Conservation (phyloP, 805 yeast genomes). For the Candida methanosorbosa region DNA sequence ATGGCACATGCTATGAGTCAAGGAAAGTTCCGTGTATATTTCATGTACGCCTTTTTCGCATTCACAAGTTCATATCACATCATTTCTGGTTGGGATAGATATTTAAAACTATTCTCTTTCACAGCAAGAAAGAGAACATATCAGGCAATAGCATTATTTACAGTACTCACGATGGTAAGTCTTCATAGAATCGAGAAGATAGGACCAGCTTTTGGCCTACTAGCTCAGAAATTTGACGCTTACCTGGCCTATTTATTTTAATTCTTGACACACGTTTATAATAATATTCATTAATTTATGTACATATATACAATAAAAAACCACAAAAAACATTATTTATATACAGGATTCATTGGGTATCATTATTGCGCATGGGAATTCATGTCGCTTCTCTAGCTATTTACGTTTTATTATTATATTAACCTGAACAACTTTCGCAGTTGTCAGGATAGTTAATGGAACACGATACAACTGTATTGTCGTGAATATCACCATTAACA, state of each 20-base stretch:
- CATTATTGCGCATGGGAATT: not conserved
- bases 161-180: conserved; percentile 29
- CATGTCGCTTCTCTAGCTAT: too few relatives aligned
- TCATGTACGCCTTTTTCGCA: conserved; percentile 27
- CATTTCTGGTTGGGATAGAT: conserved; percentile 42
- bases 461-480: conserved; percentile 9
- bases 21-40: conserved; percentile 2
- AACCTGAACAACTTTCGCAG: conserved; percentile 36
- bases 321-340: not conserved
- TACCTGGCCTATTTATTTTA: too few relatives aligned
- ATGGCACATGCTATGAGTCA: conserved; percentile 30
- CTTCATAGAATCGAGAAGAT: conserved; percentile 16
- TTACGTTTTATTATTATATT: too few relatives aligned
- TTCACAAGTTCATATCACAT: conserved; percentile 42
- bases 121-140: conserved; percentile 38
- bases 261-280: too few relatives aligned
- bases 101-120: conserved; percentile 29
- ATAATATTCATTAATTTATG: too few relatives aligned
- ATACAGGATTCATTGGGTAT: not conserved
- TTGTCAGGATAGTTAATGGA: conserved; percentile 15
- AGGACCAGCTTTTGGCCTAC: conserved; percentile 14
- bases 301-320: too few relatives aligned
- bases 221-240: conserved; percentile 12
- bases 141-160: conserved; percentile 26
- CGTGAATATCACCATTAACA: conserved; percentile 1